A percentile compares a stretch with the other conserved stretches of the same genome.
These are phyloP conservation scores for Leishmania mexicana DNA, from an alignment of 208 protist species.

Conservation along the genomic window DNA sequence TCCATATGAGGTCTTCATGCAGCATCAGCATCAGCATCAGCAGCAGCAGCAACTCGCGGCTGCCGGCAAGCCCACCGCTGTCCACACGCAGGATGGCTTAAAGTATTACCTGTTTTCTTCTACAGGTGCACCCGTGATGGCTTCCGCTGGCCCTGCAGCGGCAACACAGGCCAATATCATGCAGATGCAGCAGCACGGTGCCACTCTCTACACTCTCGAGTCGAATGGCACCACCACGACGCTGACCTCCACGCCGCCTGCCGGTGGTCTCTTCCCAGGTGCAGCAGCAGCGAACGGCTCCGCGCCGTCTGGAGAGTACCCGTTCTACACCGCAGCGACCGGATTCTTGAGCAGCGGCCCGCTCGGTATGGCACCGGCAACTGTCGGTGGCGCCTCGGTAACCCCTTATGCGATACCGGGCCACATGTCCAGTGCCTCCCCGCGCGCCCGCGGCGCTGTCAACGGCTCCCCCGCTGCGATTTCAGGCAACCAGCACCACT, in stretches of 20 bases:
- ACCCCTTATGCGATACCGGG: conserved; percentile 7
- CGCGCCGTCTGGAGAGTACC: not conserved
- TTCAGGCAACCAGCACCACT: not conserved
- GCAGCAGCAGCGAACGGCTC: not conserved
- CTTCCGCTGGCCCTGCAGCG: conserved; percentile 9
- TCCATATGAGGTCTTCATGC: conserved; percentile 23
- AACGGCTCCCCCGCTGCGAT: not conserved
- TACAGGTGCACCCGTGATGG: conserved; percentile 3
- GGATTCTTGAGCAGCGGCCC: conserved; percentile 4
- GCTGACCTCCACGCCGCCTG: conserved; percentile 10
- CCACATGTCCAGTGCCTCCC: not conserved
- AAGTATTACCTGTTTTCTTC: conserved; percentile 20
- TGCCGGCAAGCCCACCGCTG: conserved; percentile 7
- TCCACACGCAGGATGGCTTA: conserved; percentile 14
- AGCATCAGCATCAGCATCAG: conserved; percentile 26
- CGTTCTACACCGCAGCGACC: not conserved
- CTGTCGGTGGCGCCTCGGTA: not conserved
- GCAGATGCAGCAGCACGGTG: not conserved
- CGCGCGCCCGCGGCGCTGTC: not conserved
- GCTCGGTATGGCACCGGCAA: not conserved
- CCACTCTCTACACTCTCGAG: conserved; percentile 20
- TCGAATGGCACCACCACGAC: conserved; percentile 6
- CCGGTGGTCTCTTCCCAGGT: not conserved
- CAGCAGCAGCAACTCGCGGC: conserved; percentile 12
- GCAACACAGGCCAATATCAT: conserved; percentile 4